phyloP scores from a whole-genome alignment of 345 rosid genomes.

The Bruguiera gymnorhiza region DNA sequence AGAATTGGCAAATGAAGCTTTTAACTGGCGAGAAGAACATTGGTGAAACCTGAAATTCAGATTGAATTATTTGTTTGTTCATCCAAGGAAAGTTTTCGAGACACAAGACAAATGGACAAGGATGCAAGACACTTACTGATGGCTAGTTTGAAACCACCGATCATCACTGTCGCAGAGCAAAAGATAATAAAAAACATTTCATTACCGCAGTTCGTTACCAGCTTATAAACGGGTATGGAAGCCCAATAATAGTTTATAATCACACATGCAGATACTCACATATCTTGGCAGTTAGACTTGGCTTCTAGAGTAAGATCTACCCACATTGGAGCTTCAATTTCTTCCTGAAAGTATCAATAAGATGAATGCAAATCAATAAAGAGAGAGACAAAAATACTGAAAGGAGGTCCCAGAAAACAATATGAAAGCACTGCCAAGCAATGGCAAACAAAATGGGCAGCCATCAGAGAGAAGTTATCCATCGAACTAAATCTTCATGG shows the following conservation, averaged over 20 bases:
- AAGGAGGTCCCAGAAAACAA: neutral
- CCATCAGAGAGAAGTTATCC: too few species aligned
- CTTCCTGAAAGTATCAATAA: constrained; percentile 22
- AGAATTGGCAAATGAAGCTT: constrained; percentile 38
- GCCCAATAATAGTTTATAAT: neutral
- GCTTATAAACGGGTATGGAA: neutral
- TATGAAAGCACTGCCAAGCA: too few species aligned
- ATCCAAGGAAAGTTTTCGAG: neutral
- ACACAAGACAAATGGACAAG: neutral
- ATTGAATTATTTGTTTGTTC: constrained; percentile 2
- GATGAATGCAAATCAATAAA: neutral
- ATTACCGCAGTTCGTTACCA: neutral
- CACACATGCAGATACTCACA: constrained; percentile 27
- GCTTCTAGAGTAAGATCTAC: constrained; percentile 23
- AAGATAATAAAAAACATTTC: neutral
- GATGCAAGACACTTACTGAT: constrained; percentile 41
- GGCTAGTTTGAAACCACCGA: constrained; percentile 46
- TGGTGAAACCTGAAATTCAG: constrained; percentile 52
- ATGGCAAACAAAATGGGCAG: too few species aligned
- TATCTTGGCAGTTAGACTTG: constrained; percentile 12
- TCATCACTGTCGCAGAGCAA: constrained; percentile 42
- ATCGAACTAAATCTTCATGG: too few species aligned
- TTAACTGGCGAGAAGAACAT: constrained; percentile 45
- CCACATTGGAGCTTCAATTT: constrained; percentile 39
- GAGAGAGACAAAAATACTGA: neutral